Percentiles rank a stretch among this genome's conserved stretches.
These are phyloP conservation scores for Leishmania guyanensis DNA, from an alignment of 208 protist species.

Conservation along the genomic window DNA sequence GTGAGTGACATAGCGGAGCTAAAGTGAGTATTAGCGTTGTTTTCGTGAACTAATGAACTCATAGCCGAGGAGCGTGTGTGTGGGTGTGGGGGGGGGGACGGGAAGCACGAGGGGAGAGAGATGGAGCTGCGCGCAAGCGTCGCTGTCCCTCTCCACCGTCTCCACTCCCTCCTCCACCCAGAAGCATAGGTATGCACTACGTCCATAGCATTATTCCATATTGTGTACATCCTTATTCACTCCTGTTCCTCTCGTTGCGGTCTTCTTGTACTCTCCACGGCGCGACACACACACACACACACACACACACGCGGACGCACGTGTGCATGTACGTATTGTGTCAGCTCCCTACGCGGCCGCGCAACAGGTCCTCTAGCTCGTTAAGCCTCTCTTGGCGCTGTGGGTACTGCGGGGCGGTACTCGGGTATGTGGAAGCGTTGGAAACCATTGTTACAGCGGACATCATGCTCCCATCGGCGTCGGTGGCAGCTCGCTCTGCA, in stretches of 20 bases:
- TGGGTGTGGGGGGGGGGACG: neutral
- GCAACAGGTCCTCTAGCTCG: slow-evolving; percentile 48
- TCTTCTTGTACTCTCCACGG: neutral
- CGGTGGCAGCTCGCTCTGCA: neutral
- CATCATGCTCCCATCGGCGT: neutral
- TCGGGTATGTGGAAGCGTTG: neutral
- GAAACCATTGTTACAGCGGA: neutral
- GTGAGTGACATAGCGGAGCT: neutral
- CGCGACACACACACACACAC: neutral
- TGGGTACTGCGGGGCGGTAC: slow-evolving; percentile 4
- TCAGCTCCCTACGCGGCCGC: slow-evolving; percentile 22
- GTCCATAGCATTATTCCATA: neutral
- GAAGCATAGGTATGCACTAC: neutral
- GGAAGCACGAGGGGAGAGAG: neutral
- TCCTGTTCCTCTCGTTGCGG: neutral
- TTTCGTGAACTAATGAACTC: neutral
- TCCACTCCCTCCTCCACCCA: neutral
- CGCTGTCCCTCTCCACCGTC: neutral
- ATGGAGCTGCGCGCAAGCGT: neutral
- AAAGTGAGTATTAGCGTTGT: neutral
- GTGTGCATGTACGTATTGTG: slow-evolving; percentile 6
- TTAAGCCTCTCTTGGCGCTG: slow-evolving; percentile 37
- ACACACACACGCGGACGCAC: neutral
- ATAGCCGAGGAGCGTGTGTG: neutral
- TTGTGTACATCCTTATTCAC: neutral